These are phyloP conservation scores for Gracilaria vermiculophylla DNA, from an alignment of 23 red algal genomes.

Conservation along the genomic window DNA sequence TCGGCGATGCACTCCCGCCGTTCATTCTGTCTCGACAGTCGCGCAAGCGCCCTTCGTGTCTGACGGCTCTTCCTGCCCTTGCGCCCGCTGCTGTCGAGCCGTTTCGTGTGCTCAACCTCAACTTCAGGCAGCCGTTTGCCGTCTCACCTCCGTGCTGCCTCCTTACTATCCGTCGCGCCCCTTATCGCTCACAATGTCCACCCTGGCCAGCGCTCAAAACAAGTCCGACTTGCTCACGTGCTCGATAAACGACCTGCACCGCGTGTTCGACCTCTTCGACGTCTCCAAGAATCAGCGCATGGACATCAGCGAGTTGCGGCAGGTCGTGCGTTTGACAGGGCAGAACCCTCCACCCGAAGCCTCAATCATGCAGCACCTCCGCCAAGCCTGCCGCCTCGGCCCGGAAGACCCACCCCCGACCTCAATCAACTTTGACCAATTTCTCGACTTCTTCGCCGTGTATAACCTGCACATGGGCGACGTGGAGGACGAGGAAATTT, in stretches of 20 bases:
- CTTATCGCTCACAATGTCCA: neutral
- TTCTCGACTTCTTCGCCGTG: constrained; percentile 45
- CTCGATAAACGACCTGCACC: constrained; percentile 14
- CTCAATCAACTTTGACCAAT: constrained; percentile 35
- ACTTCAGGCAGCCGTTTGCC: too few relatives aligned
- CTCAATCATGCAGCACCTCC: neutral
- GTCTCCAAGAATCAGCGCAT: constrained; percentile 23
- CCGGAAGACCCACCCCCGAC: constrained; percentile 16
- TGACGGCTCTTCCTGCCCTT: too few relatives aligned
- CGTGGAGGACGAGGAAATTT: constrained; percentile 9
- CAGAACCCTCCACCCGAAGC: neutral
- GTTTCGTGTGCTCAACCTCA: too few relatives aligned
- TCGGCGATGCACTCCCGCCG: too few relatives aligned
- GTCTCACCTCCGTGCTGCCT: too few relatives aligned
- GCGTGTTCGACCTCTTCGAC: constrained; percentile 50
- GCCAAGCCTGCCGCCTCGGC: neutral
- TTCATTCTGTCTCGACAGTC: neutral
- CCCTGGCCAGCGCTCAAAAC: neutral
- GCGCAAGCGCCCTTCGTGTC: too few relatives aligned
- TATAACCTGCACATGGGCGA: neutral
- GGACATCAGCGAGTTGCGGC: neutral
- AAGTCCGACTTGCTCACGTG: neutral
- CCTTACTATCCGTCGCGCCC: too few relatives aligned
- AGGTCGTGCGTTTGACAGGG: neutral
- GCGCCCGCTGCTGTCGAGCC: too few relatives aligned